Percentiles rank a stretch among this genome's conserved stretches.
These are phyloP conservation scores for Venturia oleaginea DNA, from an alignment of 2,329 filamentous ascomycete genomes.

Conservation along the genomic window DNA sequence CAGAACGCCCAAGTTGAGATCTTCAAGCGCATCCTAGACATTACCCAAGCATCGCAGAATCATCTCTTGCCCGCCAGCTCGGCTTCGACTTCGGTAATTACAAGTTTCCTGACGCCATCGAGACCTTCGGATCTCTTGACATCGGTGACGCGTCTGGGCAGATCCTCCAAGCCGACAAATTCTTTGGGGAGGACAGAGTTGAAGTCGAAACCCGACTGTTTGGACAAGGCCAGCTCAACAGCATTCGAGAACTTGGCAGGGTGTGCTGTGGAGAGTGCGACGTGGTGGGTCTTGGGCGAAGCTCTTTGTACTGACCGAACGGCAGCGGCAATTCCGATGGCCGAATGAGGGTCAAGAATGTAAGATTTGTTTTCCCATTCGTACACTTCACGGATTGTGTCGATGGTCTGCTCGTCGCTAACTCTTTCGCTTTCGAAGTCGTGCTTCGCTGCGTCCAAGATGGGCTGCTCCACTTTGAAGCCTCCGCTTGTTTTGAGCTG, in stretches of 20 bases:
- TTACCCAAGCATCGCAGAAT: neutral
- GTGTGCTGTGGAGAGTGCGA: constrained; percentile 87
- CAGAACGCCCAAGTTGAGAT: neutral
- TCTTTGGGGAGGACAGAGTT: constrained; percentile 68
- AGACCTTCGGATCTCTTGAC: constrained; percentile 58
- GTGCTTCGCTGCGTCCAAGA: constrained; percentile 60
- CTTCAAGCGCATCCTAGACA: neutral
- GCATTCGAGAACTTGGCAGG: constrained; percentile 89
- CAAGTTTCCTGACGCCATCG: constrained; percentile 65
- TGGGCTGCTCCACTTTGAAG: constrained; percentile 68
- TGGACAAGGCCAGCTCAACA: constrained; percentile 68
- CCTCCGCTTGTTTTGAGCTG: constrained; percentile 73
- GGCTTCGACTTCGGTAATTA: constrained; percentile 60
- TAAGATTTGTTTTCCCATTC: constrained; percentile 40
- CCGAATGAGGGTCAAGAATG: constrained; percentile 85
- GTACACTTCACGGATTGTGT: constrained; percentile 38
- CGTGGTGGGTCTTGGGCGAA: constrained; percentile 49
- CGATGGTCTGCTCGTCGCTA: constrained; percentile 42
- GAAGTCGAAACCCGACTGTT: constrained; percentile 66
- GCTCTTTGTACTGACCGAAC: constrained; percentile 43
- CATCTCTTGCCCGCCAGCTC: constrained; percentile 11
- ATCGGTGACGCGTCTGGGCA: constrained; percentile 62
- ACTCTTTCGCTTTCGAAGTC: constrained; percentile 75
- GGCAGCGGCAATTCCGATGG: constrained; percentile 74
- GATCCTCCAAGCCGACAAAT: constrained; percentile 68